Percentiles rank a stretch among this genome's conserved stretches.
Conservation (phyloP, 306 rosid species). For the Hippophae rhamnoides region DNA sequence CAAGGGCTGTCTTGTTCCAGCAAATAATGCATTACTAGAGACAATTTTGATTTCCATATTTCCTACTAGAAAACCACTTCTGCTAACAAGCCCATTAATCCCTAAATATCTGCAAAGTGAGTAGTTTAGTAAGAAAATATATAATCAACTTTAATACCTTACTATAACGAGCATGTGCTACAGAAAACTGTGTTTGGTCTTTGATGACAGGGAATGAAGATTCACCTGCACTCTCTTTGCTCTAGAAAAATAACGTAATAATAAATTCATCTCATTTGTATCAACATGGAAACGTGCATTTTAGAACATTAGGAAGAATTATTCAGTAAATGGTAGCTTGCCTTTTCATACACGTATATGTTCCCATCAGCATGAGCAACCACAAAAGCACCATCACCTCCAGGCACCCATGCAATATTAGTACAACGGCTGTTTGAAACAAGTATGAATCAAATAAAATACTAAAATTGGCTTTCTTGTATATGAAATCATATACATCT, state of each 20-base stretch:
- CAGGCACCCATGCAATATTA: conserved; percentile 83
- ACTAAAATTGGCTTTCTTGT: too few relatives aligned
- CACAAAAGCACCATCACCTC: conserved; percentile 81
- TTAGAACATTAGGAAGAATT: conserved; percentile 9
- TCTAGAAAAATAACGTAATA: conserved; percentile 28
- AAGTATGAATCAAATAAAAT: conserved; percentile 22
- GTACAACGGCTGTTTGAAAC: conserved; percentile 83
- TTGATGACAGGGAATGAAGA: conserved; percentile 73
- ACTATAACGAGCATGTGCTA: conserved; percentile 87
- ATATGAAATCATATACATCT: too few relatives aligned
- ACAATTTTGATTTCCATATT: too few relatives aligned
- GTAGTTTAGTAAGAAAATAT: conserved; percentile 6
- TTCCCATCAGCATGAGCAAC: conserved; percentile 95
- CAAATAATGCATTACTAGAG: too few relatives aligned
- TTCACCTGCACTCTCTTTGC: conserved; percentile 83
- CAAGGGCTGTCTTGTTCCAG: too few relatives aligned
- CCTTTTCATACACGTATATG: conserved; percentile 85
- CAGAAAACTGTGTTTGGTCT: conserved; percentile 86
- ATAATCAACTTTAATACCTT: conserved; percentile 46
- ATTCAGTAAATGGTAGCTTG: conserved; percentile 31
- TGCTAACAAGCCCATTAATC: too few relatives aligned
- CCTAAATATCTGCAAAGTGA: not conserved
- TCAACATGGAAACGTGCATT: conserved; percentile 2
- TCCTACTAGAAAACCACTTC: too few relatives aligned
- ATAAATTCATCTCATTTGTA: conserved; percentile 16